Conservation (phyloP, 257 asterid genomes). For the Solanum lignicaule region DNA sequence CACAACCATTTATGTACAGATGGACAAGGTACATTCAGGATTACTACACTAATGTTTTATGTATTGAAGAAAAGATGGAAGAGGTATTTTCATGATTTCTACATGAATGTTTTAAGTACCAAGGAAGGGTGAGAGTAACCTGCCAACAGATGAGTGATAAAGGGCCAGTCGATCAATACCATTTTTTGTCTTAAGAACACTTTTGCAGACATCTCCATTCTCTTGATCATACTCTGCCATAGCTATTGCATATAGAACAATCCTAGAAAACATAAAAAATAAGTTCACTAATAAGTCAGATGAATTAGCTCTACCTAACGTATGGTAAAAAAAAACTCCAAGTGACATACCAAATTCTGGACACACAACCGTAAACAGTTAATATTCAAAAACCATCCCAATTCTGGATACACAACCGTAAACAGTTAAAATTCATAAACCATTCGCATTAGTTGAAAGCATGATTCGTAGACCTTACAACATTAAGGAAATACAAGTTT, state of each 20-base stretch:
- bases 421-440: neutral
- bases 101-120: neutral
- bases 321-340: neutral
- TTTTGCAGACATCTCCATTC: slow-evolving; percentile 29
- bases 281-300: neutral
- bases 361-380: neutral
- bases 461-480: neutral
- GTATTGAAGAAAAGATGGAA: neutral
- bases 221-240: slow-evolving; percentile 77
- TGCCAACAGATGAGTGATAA: slow-evolving; percentile 81
- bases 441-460: neutral
- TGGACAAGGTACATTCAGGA: neutral
- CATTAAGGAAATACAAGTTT: neutral
- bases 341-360: neutral
- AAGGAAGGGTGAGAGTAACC: slow-evolving; percentile 30
- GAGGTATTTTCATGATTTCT: neutral
- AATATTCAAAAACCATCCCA: neutral
- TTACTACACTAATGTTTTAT: neutral
- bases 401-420: neutral
- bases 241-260: slow-evolving; percentile 66
- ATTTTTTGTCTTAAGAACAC: slow-evolving; percentile 51
- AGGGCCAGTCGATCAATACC: slow-evolving; percentile 61
- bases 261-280: slow-evolving; percentile 38
- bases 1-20: neutral
- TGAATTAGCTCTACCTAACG: neutral